Conservation (phyloP, 768 basidiomycete genomes). For the Hygrophorus russula region DNA sequence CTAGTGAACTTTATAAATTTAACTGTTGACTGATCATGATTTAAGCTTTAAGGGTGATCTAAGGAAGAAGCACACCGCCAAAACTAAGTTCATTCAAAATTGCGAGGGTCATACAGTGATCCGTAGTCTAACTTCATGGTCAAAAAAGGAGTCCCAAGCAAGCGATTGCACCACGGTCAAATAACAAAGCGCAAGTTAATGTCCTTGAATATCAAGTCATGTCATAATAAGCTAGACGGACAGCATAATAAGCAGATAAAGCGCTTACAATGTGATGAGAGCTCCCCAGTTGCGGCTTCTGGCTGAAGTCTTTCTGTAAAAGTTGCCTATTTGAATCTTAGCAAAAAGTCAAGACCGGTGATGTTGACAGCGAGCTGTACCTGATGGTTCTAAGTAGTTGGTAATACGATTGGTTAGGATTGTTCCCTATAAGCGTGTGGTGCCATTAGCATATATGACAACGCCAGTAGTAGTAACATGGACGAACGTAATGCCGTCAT, state of each 20-base stretch:
- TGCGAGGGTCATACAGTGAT: too few species aligned
- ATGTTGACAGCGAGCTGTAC: constrained; percentile 15
- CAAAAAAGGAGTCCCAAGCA: too few species aligned
- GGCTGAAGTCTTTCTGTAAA: constrained; percentile 47
- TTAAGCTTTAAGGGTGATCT: too few species aligned
- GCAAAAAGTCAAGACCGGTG: not conserved
- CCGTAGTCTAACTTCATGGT: too few species aligned
- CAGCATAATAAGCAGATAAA: not conserved
- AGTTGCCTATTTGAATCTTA: constrained; percentile 27
- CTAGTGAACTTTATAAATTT: too few species aligned
- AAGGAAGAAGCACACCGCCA: too few species aligned
- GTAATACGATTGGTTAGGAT: constrained; percentile 54
- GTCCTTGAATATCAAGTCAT: constrained; percentile 5
- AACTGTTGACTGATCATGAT: too few species aligned
- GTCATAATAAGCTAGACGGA: too few species aligned
- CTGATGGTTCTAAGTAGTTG: constrained; percentile 49
- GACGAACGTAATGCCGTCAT: constrained; percentile 36
- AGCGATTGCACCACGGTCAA: too few species aligned
- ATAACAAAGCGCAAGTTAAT: constrained; percentile 19
- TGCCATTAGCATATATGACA: not conserved
- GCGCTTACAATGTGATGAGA: constrained; percentile 52
- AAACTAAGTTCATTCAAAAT: too few species aligned
- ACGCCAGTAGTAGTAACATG: not conserved
- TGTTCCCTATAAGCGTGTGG: constrained; percentile 20
- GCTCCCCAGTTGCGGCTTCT: constrained; percentile 65